Percentiles rank a stretch among this genome's conserved stretches.
Conservation (phyloP, 2,329 filamentous ascomycete species). For the Furcasterigmium sp. region DNA sequence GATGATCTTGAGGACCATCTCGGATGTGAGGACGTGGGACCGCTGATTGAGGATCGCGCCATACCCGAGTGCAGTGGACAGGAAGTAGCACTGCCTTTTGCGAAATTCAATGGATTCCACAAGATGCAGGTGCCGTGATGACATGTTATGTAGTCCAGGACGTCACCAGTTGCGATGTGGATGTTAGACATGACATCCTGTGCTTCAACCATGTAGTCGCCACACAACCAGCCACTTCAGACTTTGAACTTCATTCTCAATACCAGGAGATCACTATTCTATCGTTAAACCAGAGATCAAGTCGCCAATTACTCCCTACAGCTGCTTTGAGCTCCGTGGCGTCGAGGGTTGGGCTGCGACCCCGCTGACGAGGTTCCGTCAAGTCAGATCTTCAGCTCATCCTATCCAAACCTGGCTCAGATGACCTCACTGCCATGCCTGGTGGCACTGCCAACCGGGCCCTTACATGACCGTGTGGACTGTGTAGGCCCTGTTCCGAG, state of each 20-base stretch:
- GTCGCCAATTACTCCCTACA: no score
- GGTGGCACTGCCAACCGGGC: background rate
- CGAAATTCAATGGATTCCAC: conserved; percentile 55
- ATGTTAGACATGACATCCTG: no score
- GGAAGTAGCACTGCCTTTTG: conserved; percentile 49
- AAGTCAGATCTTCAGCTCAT: background rate
- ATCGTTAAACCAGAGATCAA: no score
- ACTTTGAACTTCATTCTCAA: no score
- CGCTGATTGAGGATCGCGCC: conserved; percentile 59
- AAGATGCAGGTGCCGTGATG: background rate
- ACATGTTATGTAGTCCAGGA: background rate
- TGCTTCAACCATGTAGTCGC: no score
- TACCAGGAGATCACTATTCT: no score
- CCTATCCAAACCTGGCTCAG: background rate
- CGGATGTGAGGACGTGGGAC: conserved; percentile 57
- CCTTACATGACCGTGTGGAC: background rate
- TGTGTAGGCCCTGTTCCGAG: no score
- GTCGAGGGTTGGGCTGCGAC: no score
- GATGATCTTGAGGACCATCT: conserved; percentile 28
- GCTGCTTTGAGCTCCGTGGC: no score
- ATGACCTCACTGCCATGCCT: background rate
- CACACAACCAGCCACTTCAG: no score
- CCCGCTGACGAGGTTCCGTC: background rate
- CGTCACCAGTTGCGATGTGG: no score
- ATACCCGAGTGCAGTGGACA: conserved; percentile 50